Percentiles rank a stretch among this genome's conserved stretches.
Conservation (phyloP, 2,329 filamentous ascomycete species). For the Colletotrichum endophyticum region DNA sequence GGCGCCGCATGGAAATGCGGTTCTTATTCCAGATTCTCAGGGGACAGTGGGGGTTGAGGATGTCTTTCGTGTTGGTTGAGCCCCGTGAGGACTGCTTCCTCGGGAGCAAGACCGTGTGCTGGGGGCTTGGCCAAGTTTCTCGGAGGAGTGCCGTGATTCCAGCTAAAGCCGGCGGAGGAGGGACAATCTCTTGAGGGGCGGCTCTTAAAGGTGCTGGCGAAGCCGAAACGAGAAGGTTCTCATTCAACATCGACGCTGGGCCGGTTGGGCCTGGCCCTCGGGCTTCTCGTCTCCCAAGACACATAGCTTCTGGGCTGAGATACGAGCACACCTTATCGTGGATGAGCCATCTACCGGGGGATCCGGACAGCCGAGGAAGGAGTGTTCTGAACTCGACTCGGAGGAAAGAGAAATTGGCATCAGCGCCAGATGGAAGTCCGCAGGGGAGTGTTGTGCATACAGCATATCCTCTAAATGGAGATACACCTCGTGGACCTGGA, state of each 20-base stretch:
- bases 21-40: no score
- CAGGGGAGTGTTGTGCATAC: neutral
- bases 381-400: neutral
- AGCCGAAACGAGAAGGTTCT: fast-evolving
- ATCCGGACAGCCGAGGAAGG: neutral
- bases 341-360: neutral
- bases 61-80: no score
- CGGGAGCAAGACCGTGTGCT: no score
- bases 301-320: neutral
- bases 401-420: neutral
- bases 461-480: neutral
- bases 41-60: no score
- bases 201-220: neutral
- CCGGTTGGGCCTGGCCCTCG: neutral
- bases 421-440: neutral
- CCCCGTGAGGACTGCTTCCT: no score
- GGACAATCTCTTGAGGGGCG: neutral
- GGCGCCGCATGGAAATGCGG: no score
- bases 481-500: neutral
- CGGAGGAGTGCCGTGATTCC: neutral
- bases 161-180: neutral
- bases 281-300: neutral
- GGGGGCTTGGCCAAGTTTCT: neutral
- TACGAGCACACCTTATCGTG: neutral
- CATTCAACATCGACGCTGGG: neutral